A percentile compares a stretch with the other conserved stretches of the same genome.
Conservation (phyloP, 2,329 filamentous ascomycete species). For the Xylaria sp. region DNA sequence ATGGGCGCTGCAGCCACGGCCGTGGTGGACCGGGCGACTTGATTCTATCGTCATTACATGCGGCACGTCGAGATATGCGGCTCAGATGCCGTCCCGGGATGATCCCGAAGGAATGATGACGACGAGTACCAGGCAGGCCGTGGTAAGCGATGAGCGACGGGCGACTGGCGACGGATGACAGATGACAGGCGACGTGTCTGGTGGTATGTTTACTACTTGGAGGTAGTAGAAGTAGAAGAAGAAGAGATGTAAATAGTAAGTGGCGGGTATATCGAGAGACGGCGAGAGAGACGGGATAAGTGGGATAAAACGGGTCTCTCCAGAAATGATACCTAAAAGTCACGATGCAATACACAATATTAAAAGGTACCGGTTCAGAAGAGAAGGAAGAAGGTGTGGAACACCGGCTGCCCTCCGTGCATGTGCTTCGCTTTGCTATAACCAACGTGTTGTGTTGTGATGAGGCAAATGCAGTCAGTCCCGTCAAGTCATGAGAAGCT, state of each 20-base stretch:
- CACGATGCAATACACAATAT: no score
- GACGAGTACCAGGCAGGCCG: neutral
- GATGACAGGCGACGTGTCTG: neutral
- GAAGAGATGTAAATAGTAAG: neutral
- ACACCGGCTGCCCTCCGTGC: neutral
- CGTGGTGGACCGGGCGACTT: slow-evolving; percentile 33
- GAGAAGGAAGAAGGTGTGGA: neutral
- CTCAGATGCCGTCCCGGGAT: slow-evolving; percentile 7
- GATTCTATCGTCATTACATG: slow-evolving; percentile 45
- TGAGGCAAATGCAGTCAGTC: neutral
- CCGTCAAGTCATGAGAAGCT: neutral
- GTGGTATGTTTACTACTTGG: neutral
- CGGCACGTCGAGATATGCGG: slow-evolving; percentile 12
- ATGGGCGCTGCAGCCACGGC: slow-evolving; percentile 30
- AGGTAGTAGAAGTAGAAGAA: neutral
- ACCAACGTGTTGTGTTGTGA: neutral
- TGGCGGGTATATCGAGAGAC: neutral
- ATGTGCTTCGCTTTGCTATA: neutral
- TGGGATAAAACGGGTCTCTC: neutral
- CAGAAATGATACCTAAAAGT: neutral
- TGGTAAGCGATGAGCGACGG: neutral
- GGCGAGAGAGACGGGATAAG: neutral
- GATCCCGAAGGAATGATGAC: neutral
- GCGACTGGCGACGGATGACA: neutral
- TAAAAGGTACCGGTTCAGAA: neutral